Percentiles rank a stretch among this genome's conserved stretches.
These are phyloP conservation scores for Limnomonas spitsbergensis DNA, from an alignment of 139 green algal genomes.

Conservation along the genomic window DNA sequence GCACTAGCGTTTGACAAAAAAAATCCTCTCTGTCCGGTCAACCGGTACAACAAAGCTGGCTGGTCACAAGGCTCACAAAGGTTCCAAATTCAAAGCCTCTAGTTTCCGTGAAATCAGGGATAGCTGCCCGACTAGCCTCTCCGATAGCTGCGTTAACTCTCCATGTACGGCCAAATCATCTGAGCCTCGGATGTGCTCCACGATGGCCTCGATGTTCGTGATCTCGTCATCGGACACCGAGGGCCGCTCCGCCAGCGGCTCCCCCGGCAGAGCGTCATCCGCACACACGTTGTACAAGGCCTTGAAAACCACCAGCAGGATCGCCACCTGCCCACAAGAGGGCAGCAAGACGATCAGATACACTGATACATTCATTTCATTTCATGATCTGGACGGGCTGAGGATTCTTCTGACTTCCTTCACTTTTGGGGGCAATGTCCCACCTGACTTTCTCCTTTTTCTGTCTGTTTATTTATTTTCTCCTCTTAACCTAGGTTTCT, in stretches of 20 bases:
- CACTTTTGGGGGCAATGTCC: too few relatives aligned
- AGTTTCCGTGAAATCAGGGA: not conserved
- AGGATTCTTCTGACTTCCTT: too few relatives aligned
- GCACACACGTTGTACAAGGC: slow-evolving; percentile 44
- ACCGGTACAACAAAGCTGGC: too few relatives aligned
- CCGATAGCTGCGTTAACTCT: not conserved
- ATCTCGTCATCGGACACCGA: slow-evolving; percentile 15
- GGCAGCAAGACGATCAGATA: too few relatives aligned
- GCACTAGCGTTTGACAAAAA: too few relatives aligned
- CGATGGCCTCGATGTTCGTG: slow-evolving; percentile 7
- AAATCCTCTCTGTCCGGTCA: too few relatives aligned
- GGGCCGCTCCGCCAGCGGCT: not conserved
- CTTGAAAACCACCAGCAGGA: slow-evolving; percentile 44
- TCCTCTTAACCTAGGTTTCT: too few relatives aligned
- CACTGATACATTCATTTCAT: too few relatives aligned
- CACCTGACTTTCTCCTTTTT: too few relatives aligned
- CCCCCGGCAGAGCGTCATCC: slow-evolving; percentile 19
- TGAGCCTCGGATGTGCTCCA: not conserved
- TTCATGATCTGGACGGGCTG: too few relatives aligned
- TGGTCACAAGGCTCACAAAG: too few relatives aligned
- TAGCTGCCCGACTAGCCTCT: slow-evolving; percentile 8
- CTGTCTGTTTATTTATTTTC: too few relatives aligned
- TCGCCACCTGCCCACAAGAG: slow-evolving; percentile 22
- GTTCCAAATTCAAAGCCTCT: not conserved
- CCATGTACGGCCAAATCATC: not conserved